Evolutionary conservation across 768 basidiomycete species (phyloP).

Genomic region (Lactifluus volemus): DNA sequence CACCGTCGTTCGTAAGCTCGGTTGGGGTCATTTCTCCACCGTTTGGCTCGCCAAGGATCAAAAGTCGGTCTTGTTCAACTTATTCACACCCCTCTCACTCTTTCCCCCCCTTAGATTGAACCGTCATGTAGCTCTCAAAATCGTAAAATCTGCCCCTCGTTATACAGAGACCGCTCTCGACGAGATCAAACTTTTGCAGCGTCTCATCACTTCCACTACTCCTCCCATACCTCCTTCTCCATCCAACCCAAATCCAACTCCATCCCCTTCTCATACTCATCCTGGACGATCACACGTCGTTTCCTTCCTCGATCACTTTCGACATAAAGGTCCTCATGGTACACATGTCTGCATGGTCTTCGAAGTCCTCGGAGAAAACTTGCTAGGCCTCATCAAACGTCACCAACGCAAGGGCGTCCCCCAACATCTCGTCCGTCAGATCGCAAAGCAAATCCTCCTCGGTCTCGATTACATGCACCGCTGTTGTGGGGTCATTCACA

Average conservation of each 20-base stretch:
- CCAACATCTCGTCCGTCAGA: constrained; percentile 86
- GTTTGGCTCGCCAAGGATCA: constrained; percentile 84
- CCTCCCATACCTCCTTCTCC: constrained; percentile 43
- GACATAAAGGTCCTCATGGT: constrained; percentile 94
- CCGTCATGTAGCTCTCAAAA: constrained; percentile 96
- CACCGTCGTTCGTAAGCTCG: constrained; percentile 86
- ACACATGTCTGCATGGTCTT: constrained; percentile 99
- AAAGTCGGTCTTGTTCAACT: constrained; percentile 42
- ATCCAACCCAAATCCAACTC: constrained; percentile 41
- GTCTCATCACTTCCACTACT: constrained; percentile 77
- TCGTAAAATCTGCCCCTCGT: constrained; percentile 93
- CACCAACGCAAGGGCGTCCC: constrained; percentile 98
- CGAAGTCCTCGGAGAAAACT: constrained; percentile 95
- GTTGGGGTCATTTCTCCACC: constrained; percentile 92
- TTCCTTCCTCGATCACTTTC: constrained; percentile 95
- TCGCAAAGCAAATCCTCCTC: constrained; percentile 91
- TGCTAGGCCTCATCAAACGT: constrained; percentile 92
- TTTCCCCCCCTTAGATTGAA: constrained; percentile 53
- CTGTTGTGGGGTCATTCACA: constrained; percentile 95
- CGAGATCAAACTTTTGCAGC: constrained; percentile 96
- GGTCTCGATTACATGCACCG: constrained; percentile 98
- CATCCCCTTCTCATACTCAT: constrained; percentile 61
- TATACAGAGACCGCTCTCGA: constrained; percentile 98
- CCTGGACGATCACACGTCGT: constrained; percentile 92
- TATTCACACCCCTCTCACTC: neutral